phyloP scores from a whole-genome alignment of 2,329 filamentous ascomycete genomes.

The Thermomyces lanuginosus region DNA sequence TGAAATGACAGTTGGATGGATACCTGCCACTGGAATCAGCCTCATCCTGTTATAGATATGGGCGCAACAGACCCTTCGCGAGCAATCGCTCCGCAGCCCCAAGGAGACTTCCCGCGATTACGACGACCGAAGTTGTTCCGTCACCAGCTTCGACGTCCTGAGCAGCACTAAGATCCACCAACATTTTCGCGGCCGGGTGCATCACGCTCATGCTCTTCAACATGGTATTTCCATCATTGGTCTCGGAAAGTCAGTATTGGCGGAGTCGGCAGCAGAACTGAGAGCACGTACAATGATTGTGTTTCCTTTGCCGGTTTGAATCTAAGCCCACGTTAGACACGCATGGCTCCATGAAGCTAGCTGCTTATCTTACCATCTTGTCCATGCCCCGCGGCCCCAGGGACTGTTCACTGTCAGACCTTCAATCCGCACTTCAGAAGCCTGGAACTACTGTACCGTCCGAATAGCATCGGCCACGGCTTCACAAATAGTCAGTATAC shows the following conservation, averaged over 20 bases:
- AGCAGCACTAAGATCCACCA: constrained; percentile 89
- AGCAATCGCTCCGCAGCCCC: constrained; percentile 85
- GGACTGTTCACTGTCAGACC: constrained; percentile 39
- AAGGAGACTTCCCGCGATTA: constrained; percentile 88
- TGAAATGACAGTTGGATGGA: constrained; percentile 94
- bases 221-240: constrained; percentile 99
- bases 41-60: not conserved
- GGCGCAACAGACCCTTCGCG: constrained; percentile 45
- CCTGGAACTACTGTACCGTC: constrained; percentile 39
- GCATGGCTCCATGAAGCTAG: constrained; percentile 1
- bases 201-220: constrained; percentile 97
- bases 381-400: constrained; percentile 95
- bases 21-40: constrained; percentile 32
- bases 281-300: constrained; percentile 58
- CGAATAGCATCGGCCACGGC: constrained; percentile 95
- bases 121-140: constrained; percentile 93
- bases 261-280: constrained; percentile 5
- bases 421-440: constrained; percentile 12
- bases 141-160: constrained; percentile 98
- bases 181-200: constrained; percentile 99
- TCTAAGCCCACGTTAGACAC: constrained; percentile 32
- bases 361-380: constrained; percentile 53
- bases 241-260: constrained; percentile 32
- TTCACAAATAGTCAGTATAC: constrained; percentile 20
- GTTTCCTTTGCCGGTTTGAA: constrained; percentile 88